phyloP scores from a whole-genome alignment of 108 stramenopile genomes.

The Fragilariopsis cylindrus region DNA sequence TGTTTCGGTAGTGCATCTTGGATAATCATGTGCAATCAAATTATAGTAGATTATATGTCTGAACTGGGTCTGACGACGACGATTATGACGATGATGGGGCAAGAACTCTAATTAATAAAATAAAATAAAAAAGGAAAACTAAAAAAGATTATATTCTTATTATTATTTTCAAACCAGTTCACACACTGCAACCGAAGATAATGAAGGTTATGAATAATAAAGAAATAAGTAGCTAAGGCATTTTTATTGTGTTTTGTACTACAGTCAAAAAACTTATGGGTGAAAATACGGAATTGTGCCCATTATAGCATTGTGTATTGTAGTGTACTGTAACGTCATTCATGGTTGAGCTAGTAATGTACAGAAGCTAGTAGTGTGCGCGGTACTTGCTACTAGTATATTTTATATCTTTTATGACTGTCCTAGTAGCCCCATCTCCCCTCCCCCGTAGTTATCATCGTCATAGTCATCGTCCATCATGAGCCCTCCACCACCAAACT shows the following conservation, averaged over 20 bases:
- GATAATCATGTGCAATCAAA: conserved; percentile 10
- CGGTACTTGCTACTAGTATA: not conserved
- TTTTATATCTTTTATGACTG: not conserved
- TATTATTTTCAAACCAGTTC: not conserved
- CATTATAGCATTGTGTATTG: too few species aligned
- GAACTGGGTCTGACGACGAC: too few species aligned
- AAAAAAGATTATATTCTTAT: not conserved
- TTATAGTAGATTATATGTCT: conserved; percentile 4
- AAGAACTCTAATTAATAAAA: not conserved
- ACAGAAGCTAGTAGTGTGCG: too few species aligned
- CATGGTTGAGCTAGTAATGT: too few species aligned
- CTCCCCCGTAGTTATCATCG: not conserved
- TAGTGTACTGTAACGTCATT: too few species aligned
- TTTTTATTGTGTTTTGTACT: too few species aligned
- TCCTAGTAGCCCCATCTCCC: not conserved
- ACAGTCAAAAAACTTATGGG: too few species aligned
- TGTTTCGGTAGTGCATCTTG: conserved; percentile 40
- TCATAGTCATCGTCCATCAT: conserved; percentile 32
- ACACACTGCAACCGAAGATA: too few species aligned
- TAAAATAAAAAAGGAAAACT: not conserved
- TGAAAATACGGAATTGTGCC: too few species aligned
- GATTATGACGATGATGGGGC: not conserved
- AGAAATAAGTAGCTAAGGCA: too few species aligned
- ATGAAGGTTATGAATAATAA: too few species aligned
- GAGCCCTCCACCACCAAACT: conserved; percentile 12